Conservation (phyloP, 148 eudicot genomes). For the Heliamphora exappendiculata region DNA sequence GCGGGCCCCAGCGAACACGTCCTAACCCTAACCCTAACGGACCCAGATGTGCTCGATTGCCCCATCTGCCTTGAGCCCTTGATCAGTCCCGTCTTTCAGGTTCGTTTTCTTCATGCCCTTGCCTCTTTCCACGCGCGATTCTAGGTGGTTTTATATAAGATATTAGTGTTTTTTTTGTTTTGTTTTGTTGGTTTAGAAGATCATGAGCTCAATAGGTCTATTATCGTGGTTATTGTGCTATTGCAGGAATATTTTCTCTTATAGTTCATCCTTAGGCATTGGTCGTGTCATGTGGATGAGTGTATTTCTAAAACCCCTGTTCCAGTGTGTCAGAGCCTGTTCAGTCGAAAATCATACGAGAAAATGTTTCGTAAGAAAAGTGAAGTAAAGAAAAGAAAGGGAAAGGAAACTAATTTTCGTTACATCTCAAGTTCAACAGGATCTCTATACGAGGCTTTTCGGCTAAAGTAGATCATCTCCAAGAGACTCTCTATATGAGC, state of each 20-base stretch:
- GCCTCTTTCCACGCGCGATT: neutral
- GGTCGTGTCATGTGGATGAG: neutral
- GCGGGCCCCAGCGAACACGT: neutral
- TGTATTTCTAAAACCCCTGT: neutral
- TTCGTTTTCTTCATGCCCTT: neutral
- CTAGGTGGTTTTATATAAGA: neutral
- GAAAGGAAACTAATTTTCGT: too few species aligned
- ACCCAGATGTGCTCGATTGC: conserved; percentile 89
- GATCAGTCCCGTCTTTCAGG: conserved; percentile 71
- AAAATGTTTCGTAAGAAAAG: too few species aligned
- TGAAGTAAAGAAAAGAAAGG: too few species aligned
- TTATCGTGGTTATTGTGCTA: neutral
- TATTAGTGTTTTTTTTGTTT: neutral
- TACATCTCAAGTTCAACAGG: too few species aligned
- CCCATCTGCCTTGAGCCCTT: conserved; percentile 55
- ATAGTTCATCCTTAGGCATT: neutral
- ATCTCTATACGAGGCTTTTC: too few species aligned
- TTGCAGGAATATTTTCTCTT: neutral
- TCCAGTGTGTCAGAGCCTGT: neutral
- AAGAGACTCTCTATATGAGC: too few species aligned
- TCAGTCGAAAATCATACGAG: too few species aligned
- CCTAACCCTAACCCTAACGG: conserved; percentile 41
- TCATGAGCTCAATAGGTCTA: neutral
- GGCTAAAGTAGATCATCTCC: too few species aligned
- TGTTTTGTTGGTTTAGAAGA: neutral